Evolutionary conservation across 306 rosid genomes (phyloP), one percentile per base, ranked within the genome.

Genomic region (Fragaria vesca): DNA sequence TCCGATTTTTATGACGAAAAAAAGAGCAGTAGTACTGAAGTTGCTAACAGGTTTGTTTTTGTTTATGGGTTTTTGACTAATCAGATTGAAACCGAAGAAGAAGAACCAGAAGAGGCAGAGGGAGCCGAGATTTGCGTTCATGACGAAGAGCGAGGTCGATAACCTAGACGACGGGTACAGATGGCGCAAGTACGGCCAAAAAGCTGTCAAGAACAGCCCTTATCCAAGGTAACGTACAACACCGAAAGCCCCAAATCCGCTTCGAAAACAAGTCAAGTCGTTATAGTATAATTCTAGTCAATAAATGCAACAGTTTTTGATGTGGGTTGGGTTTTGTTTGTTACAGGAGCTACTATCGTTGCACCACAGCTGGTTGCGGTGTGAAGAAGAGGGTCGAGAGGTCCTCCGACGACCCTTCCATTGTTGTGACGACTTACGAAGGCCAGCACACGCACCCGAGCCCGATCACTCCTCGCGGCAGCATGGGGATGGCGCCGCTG

Each of bases 171-270:
- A 95, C 62, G 97, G 97, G 10, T 95, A 87, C 66, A 76, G 97
- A 45, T 95, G 99, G 99, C 88, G 99, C 12, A 95, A 95, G 86
- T 95, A 95, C 81, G 99, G 99, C 45, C 99, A 95, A 74, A 95
- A 95, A 83, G 96, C 97, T 30, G 97, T 95, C 8, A 95, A 95
- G 81, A 95, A 95, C 67, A 95, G 97, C 82, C 97, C 97, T n/a
- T 87, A 85, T 76, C 99, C 99, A 10, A 95, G 99, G 99, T 92
- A 82, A 2, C 75, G 34, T 50, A 72, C 71, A 66, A 9, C 71
- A 66, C 30, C 48, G 48, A 66, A 66, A 38, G 13, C 69, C 69
- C 45, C 71, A 38, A 38, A 36, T 11, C 18, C 71, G 47, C 48
- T 20, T 38, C 50, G 2, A 3, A 38, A 36, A 17, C 4, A 36